phyloP scores from a whole-genome alignment of 176 grass and related monocot genomes.

The Chrysopogon serrulatus region DNA sequence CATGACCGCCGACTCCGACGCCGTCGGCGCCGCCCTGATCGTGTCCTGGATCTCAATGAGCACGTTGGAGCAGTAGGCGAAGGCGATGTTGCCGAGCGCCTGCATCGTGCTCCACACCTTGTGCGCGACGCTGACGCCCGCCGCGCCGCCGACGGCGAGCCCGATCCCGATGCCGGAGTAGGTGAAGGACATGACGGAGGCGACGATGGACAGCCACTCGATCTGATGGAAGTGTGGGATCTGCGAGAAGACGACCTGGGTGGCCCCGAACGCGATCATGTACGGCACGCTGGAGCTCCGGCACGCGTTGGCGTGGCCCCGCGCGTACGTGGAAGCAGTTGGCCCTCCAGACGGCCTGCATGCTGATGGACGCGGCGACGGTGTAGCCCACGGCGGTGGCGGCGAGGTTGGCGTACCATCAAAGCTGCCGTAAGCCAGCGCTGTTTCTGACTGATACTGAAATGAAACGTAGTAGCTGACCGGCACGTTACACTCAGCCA shows the following conservation, averaged over 20 bases:
- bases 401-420: too few species aligned
- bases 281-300: too few species aligned
- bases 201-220: too few species aligned
- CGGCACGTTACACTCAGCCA: background rate
- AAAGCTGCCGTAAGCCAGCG: background rate
- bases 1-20: constrained; percentile 60
- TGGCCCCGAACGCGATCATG: too few species aligned
- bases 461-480: background rate
- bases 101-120: constrained; percentile 54
- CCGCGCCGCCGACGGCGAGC: constrained; percentile 44
- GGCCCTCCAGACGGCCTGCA: too few species aligned
- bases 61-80: constrained; percentile 57
- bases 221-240: too few species aligned
- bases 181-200: constrained; percentile 64
- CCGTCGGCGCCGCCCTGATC: constrained; percentile 52
- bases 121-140: constrained; percentile 12
- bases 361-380: too few species aligned
- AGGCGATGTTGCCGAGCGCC: constrained; percentile 66
- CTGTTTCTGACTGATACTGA: background rate
- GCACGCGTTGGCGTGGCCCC: too few species aligned
- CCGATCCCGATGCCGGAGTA: constrained; percentile 60
- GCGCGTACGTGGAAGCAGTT: too few species aligned
- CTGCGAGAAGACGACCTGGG: too few species aligned
- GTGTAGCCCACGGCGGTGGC: too few species aligned
- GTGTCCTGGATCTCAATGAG: constrained; percentile 69